Percentiles rank a stretch among this genome's conserved stretches.
Conservation (phyloP, 2,329 filamentous ascomycete species). For the Penicillium glabrum region DNA sequence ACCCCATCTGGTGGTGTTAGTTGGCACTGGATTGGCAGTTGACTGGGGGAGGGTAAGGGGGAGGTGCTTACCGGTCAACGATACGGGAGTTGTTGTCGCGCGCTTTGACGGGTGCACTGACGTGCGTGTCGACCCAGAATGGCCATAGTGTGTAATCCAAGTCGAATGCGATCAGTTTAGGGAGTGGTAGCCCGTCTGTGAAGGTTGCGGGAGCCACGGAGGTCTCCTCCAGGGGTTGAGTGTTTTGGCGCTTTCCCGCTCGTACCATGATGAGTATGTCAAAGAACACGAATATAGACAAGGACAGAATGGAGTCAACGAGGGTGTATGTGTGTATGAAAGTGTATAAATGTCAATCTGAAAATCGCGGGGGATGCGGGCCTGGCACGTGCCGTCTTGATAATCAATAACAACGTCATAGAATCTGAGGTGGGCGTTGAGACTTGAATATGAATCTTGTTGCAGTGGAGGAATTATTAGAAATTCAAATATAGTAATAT, state of each 20-base stretch:
- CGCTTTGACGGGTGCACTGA: slow-evolving; percentile 70
- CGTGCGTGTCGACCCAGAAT: slow-evolving; percentile 96
- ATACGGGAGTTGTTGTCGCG: slow-evolving; percentile 53
- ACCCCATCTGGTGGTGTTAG: slow-evolving; percentile 46
- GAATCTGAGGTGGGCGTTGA: too few relatives aligned
- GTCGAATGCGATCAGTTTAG: slow-evolving; percentile 86
- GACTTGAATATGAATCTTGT: too few relatives aligned
- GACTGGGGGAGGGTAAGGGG: background rate
- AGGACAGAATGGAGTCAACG: background rate
- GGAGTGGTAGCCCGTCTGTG: slow-evolving; percentile 69
- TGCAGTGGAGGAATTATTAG: background rate
- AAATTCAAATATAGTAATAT: background rate
- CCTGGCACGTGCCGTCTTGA: background rate
- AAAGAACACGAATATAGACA: background rate
- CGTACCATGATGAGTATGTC: slow-evolving; percentile 28
- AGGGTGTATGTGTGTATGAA: background rate
- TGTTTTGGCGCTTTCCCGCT: slow-evolving; percentile 32
- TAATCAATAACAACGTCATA: background rate
- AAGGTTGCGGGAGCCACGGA: slow-evolving; percentile 55
- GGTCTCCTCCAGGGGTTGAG: slow-evolving; percentile 34
- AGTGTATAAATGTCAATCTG: too few relatives aligned
- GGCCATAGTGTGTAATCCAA: slow-evolving; percentile 99
- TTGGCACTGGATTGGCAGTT: background rate
- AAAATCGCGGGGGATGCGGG: background rate
- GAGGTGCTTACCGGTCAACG: slow-evolving; percentile 38